Evolutionary conservation across 495 filamentous ascomycete species (phyloP).

Genomic region (Talaromyces borbonicus): DNA sequence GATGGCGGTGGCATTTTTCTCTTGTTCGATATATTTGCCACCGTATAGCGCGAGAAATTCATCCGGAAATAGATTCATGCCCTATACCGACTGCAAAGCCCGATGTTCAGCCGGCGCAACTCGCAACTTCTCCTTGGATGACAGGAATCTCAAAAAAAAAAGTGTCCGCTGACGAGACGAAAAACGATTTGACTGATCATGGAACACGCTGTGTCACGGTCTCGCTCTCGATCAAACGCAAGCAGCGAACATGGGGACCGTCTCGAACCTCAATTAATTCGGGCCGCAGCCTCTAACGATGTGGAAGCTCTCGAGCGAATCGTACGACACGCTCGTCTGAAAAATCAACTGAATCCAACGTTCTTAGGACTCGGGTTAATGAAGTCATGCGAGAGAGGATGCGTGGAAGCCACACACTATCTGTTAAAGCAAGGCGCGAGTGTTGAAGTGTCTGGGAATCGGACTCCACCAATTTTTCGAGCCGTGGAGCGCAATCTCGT

Average conservation of each 20-base stretch:
- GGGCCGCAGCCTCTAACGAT: slow-evolving; percentile 38
- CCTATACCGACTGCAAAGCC: no score
- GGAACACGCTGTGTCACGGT: slow-evolving; percentile 9
- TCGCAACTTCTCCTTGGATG: no score
- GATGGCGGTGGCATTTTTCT: no score
- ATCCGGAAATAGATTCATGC: no score
- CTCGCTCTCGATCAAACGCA: slow-evolving; percentile 30
- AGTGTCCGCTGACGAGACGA: background rate
- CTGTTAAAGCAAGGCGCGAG: slow-evolving; percentile 36
- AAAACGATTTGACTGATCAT: background rate
- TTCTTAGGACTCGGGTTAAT: slow-evolving; percentile 42
- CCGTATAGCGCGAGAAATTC: no score
- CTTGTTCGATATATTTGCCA: no score
- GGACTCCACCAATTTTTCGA: slow-evolving; percentile 35
- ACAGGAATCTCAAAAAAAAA: background rate
- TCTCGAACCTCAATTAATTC: slow-evolving; percentile 43
- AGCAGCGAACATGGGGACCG: slow-evolving; percentile 35
- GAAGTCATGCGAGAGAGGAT: slow-evolving; percentile 41
- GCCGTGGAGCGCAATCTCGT: slow-evolving; percentile 44
- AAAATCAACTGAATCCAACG: slow-evolving; percentile 36
- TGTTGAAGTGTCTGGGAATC: slow-evolving; percentile 30
- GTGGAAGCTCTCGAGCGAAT: slow-evolving; percentile 25
- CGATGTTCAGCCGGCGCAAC: no score
- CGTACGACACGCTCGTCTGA: slow-evolving; percentile 29
- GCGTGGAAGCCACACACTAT: slow-evolving; percentile 30